A percentile compares a stretch with the other conserved stretches of the same genome.
These are phyloP conservation scores for Hyphopichia wangnamkhiaoensis DNA, from an alignment of 1,139 yeast genomes.

Conservation along the genomic window DNA sequence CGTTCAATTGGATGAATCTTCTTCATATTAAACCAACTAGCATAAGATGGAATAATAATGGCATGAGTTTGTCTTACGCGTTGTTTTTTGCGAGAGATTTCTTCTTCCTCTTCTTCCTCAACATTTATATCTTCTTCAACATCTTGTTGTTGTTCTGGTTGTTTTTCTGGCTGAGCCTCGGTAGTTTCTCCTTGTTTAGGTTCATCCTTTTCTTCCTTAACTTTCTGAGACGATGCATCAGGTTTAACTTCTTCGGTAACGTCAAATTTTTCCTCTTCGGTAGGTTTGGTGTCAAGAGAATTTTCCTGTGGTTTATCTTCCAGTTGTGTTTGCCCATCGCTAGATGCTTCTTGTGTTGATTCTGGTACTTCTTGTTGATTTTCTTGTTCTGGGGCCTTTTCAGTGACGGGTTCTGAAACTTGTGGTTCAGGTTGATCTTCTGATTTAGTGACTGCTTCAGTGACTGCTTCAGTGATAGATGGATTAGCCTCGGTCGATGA, in stretches of 20 bases:
- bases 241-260: constrained; percentile 30
- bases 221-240: constrained; percentile 20
- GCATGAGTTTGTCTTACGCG: constrained; percentile 71
- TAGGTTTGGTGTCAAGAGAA: neutral
- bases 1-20: constrained; percentile 63
- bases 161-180: constrained; percentile 30
- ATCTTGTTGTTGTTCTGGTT: constrained; percentile 32
- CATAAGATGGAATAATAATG: constrained; percentile 89
- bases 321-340: neutral
- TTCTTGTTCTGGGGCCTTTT: neutral
- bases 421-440: neutral
- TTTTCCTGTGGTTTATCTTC: neutral
- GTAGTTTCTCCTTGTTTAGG: too few relatives aligned
- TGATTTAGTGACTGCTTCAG: neutral
- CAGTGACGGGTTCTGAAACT: neutral
- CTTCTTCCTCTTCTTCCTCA: constrained; percentile 44
- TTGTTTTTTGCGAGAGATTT: constrained; percentile 25
- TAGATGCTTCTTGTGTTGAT: neutral
- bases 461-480: too few relatives aligned
- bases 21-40: constrained; percentile 84
- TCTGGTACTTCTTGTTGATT: neutral
- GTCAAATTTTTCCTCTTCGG: constrained; percentile 33
- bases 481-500: too few relatives aligned
- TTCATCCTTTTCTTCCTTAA: constrained; percentile 24
- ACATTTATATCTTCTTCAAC: constrained; percentile 36